Base-by-base conservation (phyloP, 1,284 basidiomycete genomes). In the Porodaedalea pini region DNA sequence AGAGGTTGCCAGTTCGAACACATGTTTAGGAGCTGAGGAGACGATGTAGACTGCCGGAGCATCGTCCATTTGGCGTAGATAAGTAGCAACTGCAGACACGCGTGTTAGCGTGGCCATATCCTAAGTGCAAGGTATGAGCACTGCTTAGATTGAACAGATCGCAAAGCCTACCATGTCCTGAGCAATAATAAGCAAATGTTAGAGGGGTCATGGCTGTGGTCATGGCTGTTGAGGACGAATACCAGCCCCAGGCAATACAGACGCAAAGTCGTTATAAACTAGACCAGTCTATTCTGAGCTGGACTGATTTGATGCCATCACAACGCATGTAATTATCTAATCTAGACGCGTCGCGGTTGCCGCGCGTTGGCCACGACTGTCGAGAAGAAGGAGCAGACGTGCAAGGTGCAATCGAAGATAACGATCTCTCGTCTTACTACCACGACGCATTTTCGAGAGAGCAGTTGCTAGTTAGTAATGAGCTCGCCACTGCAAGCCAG, bases 51-150 rank as follows among this genome's bases (percentile, higher is more conserved):
- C 69, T 19, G 66, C 71, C 3, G 80, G 81, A 40, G 67, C 66
- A 1, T 69, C 65, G 6, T 67, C 56, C 5, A 82, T 70, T 48
- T 69, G 71, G 11, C 85, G 72, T 13, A 89, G 72, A 61, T 83
- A 78, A 45, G 74, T 71, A 6, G 83, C 74, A 62, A 89, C 81
- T 1, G 86, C 86, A 39, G 85, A 86, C 8, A 89, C 86, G 34
- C 86, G 79, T 4, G 86, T 89, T n/a, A 21, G 85, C 86, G 66
- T 88, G 86, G 7, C 86, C 86, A 61, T 85, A 88, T 27, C 85
- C 84, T 87, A 62, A 5, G 45, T n/a, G n/a, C 15, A 51, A 21
- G 27, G 3, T 36, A 36, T 27, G 45, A 31, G 43, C 19, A 21
- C 2, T 45, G 40, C 25, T 43, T 13, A 37, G 43, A n/a, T 61